phyloP scores from a whole-genome alignment of 306 rosid genomes.

The Malus fusca region DNA sequence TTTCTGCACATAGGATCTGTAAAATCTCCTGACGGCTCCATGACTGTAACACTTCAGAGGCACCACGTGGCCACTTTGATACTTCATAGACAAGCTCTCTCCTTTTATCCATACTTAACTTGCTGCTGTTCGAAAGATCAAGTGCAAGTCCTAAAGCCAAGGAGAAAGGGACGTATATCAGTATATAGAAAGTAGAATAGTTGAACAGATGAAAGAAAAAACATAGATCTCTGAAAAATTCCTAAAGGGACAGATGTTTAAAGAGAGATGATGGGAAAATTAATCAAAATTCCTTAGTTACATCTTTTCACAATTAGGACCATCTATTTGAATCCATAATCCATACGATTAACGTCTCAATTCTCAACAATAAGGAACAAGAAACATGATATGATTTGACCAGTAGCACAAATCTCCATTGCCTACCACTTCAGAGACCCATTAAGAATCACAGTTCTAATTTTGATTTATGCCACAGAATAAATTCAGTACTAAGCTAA shows the following conservation, averaged over 20 bases:
- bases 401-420: constrained; percentile 8
- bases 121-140: constrained; percentile 54
- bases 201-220: background rate
- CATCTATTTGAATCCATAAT: background rate
- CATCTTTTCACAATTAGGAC: background rate
- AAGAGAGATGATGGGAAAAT: background rate
- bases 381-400: constrained; percentile 1
- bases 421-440: background rate
- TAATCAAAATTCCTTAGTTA: background rate
- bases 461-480: background rate
- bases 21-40: constrained; percentile 98
- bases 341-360: constrained; percentile 15
- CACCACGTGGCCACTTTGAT: constrained; percentile 67
- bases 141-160: constrained; percentile 40
- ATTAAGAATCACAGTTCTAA: constrained; percentile 4
- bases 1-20: constrained; percentile 87
- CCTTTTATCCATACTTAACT: constrained; percentile 77
- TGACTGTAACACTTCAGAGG: constrained; percentile 73
- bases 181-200: background rate
- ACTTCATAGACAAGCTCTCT: constrained; percentile 80
- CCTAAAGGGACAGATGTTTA: background rate
- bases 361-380: constrained; percentile 8
- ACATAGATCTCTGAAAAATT: background rate
- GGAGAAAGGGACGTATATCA: constrained; percentile 17
- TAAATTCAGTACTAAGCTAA: background rate